Evolutionary conservation across 1,284 basidiomycete genomes (phyloP), one percentile per base, ranked within the genome.

Genomic region (Pholiota adiposa): DNA sequence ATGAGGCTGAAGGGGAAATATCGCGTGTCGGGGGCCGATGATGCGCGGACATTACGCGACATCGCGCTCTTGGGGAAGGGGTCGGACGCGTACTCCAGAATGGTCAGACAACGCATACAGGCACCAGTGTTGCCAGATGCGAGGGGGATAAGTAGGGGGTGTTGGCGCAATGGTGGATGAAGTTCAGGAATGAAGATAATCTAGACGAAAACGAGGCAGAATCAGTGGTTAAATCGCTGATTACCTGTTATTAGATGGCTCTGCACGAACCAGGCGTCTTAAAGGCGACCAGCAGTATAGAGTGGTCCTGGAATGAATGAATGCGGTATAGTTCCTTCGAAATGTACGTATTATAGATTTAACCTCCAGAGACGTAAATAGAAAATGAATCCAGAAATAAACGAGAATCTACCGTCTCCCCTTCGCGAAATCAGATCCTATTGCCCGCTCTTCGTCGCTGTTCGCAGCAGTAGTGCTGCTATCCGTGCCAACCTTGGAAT

Each of bases 401-500:
- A 31, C n/a, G 44, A 41, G 19, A 23, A 25, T 34, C 49, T 63
- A 51, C 41, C 64, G 60, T 61, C 58, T 66, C 56, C 67, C 67
- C 34, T 60, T 60, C 41, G 49, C 51, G 40, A 29, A 51, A 38
- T 62, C 64, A 21, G 60, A 56, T 23, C 63, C 64, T 7, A 63
- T 51, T 4, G 61, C 63, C 41, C 67, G 64, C 38, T 70, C 69
- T 41, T 70, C 69, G 55, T 70, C 66, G 49, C 69, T 71, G 56
- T 50, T 50, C 7, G 70, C 69, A 44, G 69, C 64, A 29, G 72
- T 75, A 49, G 71, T 76, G 51, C 73, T 75, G 46, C 74, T 75
- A 51, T 81, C 77, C 16, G 77, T 79, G 29, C 75, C 75, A 36
- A 73, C 62, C 63, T 77, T 78, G 9, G 78, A 78, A 64, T 79